Percentiles rank a stretch among this genome's conserved stretches.
Evolutionary conservation across 1,284 basidiomycete genomes (phyloP).

Genomic region (Ceratorhiza oryzae-sativae): DNA sequence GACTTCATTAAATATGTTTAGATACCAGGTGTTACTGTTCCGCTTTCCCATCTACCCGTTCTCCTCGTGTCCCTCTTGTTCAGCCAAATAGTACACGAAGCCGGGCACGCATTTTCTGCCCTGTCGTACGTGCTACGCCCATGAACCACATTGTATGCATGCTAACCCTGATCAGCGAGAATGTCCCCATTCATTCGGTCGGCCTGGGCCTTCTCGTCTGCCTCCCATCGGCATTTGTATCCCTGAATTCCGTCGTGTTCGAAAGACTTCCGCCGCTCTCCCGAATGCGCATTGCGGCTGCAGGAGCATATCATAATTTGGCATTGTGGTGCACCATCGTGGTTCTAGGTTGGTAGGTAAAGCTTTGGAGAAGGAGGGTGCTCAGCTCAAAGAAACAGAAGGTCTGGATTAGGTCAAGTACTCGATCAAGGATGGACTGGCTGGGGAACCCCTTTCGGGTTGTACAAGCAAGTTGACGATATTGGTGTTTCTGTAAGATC

Average conservation of each 20-base stretch:
- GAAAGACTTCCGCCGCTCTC: constrained; percentile 54
- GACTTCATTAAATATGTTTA: constrained; percentile 48
- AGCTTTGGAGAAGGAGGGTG: too few relatives aligned
- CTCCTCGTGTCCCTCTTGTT: constrained; percentile 66
- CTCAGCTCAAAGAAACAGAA: constrained; percentile 4
- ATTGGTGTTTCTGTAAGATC: constrained; percentile 32
- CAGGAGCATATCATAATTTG: constrained; percentile 76
- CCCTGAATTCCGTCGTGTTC: constrained; percentile 57
- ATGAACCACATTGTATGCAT: too few relatives aligned
- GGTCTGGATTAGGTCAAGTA: constrained; percentile 13
- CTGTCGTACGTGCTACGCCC: constrained; percentile 65
- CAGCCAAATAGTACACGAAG: constrained; percentile 70
- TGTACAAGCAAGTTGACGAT: constrained; percentile 27
- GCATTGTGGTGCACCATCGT: constrained; percentile 56
- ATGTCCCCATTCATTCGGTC: constrained; percentile 63
- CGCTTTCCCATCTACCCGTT: constrained; percentile 65
- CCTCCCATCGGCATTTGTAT: constrained; percentile 74
- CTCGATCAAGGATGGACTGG: constrained; percentile 25
- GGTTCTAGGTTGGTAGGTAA: constrained; percentile 45
- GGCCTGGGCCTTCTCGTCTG: constrained; percentile 64
- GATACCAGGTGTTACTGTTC: constrained; percentile 79
- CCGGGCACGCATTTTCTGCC: constrained; percentile 71
- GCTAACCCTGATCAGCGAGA: too few relatives aligned
- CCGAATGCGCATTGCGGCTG: constrained; percentile 64
- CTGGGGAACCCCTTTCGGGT: constrained; percentile 30